phyloP scores from a whole-genome alignment of 352 stramenopile genomes.

The Phytophthora palmivora region DNA sequence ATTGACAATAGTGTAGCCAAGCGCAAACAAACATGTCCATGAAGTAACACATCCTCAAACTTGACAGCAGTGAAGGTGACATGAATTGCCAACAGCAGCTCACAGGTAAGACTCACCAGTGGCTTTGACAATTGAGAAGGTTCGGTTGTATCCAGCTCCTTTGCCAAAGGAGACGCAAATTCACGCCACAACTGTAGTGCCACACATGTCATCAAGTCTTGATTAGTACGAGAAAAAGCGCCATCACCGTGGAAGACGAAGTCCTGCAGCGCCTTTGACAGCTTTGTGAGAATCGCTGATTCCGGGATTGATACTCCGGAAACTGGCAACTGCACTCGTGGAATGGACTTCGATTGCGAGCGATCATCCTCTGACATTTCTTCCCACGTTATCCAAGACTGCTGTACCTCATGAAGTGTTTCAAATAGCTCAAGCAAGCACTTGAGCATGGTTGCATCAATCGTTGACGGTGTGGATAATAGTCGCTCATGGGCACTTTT shows the following conservation, averaged over 20 bases:
- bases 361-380: conserved; percentile 22
- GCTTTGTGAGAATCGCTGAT: conserved; percentile 7
- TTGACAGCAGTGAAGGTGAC: conserved; percentile 42
- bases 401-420: conserved; percentile 27
- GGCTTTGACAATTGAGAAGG: conserved; percentile 21
- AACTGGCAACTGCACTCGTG: conserved; percentile 5
- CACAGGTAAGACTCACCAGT: conserved; percentile 26
- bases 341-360: not conserved
- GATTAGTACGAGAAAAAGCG: conserved; percentile 29
- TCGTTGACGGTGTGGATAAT: not conserved
- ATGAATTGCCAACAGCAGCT: conserved; percentile 54
- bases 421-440: conserved; percentile 42
- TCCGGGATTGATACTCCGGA: conserved; percentile 18
- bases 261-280: conserved; percentile 34
- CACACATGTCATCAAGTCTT: conserved; percentile 42
- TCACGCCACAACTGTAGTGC: conserved; percentile 55
- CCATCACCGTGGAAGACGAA: conserved; percentile 37
- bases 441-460: conserved; percentile 13
- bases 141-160: conserved; percentile 42
- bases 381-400: conserved; percentile 26
- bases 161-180: conserved; percentile 31
- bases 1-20: conserved; percentile 47
- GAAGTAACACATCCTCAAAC: conserved; percentile 63
- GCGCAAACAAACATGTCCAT: conserved; percentile 50
- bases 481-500: conserved; percentile 29